Evolutionary conservation across 2,329 filamentous ascomycete genomes (phyloP), one percentile per base, ranked within the genome.

Genomic region (Neonectria sp.): DNA sequence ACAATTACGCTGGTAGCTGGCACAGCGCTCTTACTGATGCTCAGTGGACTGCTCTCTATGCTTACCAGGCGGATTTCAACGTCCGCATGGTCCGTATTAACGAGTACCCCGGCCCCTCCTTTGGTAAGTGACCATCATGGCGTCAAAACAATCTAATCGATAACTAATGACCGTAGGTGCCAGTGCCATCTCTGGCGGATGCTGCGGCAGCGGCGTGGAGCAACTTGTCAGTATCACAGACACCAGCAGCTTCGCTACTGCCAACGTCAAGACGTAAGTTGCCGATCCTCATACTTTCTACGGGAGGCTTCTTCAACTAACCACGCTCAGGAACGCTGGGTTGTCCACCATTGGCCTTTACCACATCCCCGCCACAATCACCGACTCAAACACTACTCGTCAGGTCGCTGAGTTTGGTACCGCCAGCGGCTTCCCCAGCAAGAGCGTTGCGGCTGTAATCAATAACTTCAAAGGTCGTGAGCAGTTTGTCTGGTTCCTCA

Each of bases 401-500:
- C 35, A 63, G 51, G 55, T 71, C 27, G 69, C 69, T 60, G 68
- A 68, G 31, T 71, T 71, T 53, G 68, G 69, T 8, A 37, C 55
- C 25, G 65, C 65, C 13, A 58, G 55, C 25, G 59, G 62, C 17
- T 66, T 66, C n/a, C 29, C 43, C 9, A 45, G 46, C 15, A 65
- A 71, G n/a, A 68, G 55, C 17, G 69, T 71, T 15, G 69, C 69
- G 4, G 69, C 33, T 12, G 56, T 71, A 53, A 71, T 71, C 59
- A 71, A 71, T 49, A 62, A 43, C 25, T 71, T 71, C 12, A 52
- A 55, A 27, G 69, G 69, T 3, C 69, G 69, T 13, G 69, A 71
- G 56, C 69, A 71, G 59, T 63, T 71, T 11, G 69, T 71, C 21
- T 71, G 69, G 69, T 71, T 71, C 45, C 62, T 71, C 7, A 59